A percentile compares a stretch with the other conserved stretches of the same genome.
Evolutionary conservation across 2,329 filamentous ascomycete species (phyloP).

Genomic region (Arthrinium phaeospermum): DNA sequence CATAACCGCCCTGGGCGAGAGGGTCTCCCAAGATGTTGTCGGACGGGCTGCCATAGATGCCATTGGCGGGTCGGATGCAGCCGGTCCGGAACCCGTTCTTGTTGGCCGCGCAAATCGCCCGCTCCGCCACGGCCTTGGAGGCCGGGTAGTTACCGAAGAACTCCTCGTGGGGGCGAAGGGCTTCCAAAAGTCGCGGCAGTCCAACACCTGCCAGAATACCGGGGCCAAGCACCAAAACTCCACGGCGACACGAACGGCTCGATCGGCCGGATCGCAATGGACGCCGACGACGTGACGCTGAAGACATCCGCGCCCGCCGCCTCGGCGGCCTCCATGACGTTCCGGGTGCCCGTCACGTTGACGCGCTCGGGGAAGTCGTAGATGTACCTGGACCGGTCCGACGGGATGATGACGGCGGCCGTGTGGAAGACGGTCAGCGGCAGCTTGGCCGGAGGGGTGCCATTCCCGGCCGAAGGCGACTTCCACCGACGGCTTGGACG

Average conservation of each 20-base stretch:
- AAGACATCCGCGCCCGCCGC: constrained; percentile 54
- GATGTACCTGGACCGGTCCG: constrained; percentile 51
- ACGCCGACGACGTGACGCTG: constrained; percentile 58
- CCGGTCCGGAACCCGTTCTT: constrained; percentile 51
- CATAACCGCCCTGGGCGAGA: constrained; percentile 41
- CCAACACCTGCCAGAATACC: constrained; percentile 51
- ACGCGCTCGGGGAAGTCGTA: constrained; percentile 53
- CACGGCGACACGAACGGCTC: constrained; percentile 43
- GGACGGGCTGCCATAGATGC: constrained; percentile 56
- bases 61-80: constrained; percentile 57
- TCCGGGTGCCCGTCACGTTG: constrained; percentile 56
- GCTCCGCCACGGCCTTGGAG: constrained; percentile 58
- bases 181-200: constrained; percentile 47
- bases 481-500: constrained; percentile 48
- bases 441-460: constrained; percentile 44
- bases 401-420: constrained; percentile 58
- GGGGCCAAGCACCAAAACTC: constrained; percentile 44
- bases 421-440: constrained; percentile 64
- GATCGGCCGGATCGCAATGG: constrained; percentile 48
- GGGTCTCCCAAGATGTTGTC: constrained; percentile 53
- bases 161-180: constrained; percentile 45
- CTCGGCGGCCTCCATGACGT: constrained; percentile 54
- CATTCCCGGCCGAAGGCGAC: constrained; percentile 55
- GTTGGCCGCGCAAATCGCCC: constrained; percentile 50
- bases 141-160: constrained; percentile 59